phyloP scores from a whole-genome alignment of 176 grass and related monocot genomes.

The Tillandsia leiboldiana region DNA sequence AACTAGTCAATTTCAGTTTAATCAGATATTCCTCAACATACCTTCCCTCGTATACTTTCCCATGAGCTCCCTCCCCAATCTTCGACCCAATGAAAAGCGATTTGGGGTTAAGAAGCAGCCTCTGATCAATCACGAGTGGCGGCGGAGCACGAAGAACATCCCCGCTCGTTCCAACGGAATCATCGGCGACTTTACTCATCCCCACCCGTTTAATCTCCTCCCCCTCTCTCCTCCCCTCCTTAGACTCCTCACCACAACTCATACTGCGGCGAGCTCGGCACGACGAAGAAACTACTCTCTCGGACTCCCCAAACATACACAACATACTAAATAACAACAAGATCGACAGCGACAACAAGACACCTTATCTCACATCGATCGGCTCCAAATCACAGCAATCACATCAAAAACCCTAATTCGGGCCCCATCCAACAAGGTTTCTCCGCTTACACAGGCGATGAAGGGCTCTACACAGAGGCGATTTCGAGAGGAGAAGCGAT shows the following conservation, averaged over 20 bases:
- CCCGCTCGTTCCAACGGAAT: slow-evolving; percentile 27
- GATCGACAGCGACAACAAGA: not conserved
- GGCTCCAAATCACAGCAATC: too few species aligned
- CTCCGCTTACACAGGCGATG: too few species aligned
- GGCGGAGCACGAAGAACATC: slow-evolving; percentile 3
- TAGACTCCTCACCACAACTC: slow-evolving; percentile 14
- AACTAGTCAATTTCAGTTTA: not conserved
- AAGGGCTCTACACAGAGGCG: too few species aligned
- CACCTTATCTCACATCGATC: too few species aligned
- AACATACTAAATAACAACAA: not conserved
- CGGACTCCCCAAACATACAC: not conserved
- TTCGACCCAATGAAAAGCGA: slow-evolving; percentile 42
- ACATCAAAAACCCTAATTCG: too few species aligned
- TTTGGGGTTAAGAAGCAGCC: slow-evolving; percentile 37
- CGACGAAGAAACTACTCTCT: not conserved
- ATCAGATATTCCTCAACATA: slow-evolving; percentile 19
- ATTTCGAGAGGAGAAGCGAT: too few species aligned
- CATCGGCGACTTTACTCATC: slow-evolving; percentile 20
- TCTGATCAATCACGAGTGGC: slow-evolving; percentile 34
- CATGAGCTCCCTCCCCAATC: slow-evolving; percentile 52
- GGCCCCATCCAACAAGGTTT: too few species aligned
- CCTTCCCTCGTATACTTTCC: slow-evolving; percentile 51
- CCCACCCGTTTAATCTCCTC: slow-evolving; percentile 14
- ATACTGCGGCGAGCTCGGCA: slow-evolving; percentile 1
- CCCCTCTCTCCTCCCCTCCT: slow-evolving; percentile 9